Conservation (phyloP, 306 rosid genomes). For the Comarum palustre region DNA sequence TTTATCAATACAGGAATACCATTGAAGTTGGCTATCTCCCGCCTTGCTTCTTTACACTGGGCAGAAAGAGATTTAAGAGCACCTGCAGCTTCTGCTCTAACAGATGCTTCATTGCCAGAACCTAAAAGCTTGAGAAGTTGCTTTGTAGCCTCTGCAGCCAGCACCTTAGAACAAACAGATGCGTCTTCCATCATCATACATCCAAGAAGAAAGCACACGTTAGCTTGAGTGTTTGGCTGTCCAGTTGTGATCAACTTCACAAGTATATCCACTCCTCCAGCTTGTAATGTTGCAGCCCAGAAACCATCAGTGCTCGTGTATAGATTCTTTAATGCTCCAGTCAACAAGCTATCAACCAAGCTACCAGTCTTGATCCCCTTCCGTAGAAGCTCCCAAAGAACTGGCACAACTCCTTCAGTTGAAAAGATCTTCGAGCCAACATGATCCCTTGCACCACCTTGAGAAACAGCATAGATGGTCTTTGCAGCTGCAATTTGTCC, state of each 20-base stretch:
- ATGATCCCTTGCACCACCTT: conserved; percentile 89
- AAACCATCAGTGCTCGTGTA: conserved; percentile 90
- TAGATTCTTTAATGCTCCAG: conserved; percentile 90
- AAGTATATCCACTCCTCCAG: conserved; percentile 84
- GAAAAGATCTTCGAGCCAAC: conserved; percentile 96
- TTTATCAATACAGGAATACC: conserved; percentile 94
- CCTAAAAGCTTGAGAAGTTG: conserved; percentile 89
- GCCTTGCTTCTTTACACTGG: conserved; percentile 90
- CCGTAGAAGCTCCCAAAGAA: conserved; percentile 78
- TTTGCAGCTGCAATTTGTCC: conserved; percentile 93
- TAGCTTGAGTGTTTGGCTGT: conserved; percentile 71
- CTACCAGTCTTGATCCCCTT: conserved; percentile 71
- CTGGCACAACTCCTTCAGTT: conserved; percentile 98
- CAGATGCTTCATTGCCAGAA: conserved; percentile 81
- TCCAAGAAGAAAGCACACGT: conserved; percentile 90
- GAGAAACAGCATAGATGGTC: conserved; percentile 94
- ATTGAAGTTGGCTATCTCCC: conserved; percentile 78
- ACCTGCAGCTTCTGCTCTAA: conserved; percentile 99
- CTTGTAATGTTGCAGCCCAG: conserved; percentile 81
- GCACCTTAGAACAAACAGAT: conserved; percentile 74
- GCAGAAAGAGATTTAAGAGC: conserved; percentile 91
- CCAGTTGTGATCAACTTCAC: conserved; percentile 80
- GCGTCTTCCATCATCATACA: conserved; percentile 92
- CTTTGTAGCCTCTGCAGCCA: conserved; percentile 76
- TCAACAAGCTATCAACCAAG: conserved; percentile 78